A percentile compares a stretch with the other conserved stretches of the same genome.
Evolutionary conservation across 1,139 yeast genomes (phyloP).

Genomic region (Sugiyamaella xylanicola): DNA sequence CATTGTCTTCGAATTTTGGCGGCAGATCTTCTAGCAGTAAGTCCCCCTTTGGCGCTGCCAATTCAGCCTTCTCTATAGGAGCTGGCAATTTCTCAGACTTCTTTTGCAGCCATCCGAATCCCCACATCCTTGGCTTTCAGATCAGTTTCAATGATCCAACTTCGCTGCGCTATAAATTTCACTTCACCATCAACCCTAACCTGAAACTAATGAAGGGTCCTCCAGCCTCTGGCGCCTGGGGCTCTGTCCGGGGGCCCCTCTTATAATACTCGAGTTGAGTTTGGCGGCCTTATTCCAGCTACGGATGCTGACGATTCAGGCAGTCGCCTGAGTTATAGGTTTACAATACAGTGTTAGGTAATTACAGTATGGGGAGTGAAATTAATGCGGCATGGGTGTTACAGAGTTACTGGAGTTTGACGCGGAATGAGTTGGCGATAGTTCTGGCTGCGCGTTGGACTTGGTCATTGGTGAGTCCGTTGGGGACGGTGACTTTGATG

Average conservation of each 20-base stretch:
- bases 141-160: not conserved
- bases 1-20: conserved; percentile 41
- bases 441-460: conserved; percentile 44
- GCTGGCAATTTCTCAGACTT: not conserved
- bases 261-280: too few relatives aligned
- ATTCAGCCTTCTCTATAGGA: not conserved
- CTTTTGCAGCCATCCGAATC: conserved; percentile 14
- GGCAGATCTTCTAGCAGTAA: conserved; percentile 40
- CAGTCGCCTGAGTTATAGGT: too few relatives aligned
- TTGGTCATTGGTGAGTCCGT: conserved; percentile 58
- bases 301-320: too few relatives aligned
- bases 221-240: not conserved
- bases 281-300: too few relatives aligned
- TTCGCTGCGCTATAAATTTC: not conserved
- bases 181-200: conserved; percentile 4
- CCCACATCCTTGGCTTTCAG: conserved; percentile 20
- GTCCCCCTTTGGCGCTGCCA: not conserved
- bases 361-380: not conserved
- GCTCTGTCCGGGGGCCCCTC: too few relatives aligned
- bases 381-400: not conserved
- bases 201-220: not conserved
- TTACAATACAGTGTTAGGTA: conserved; percentile 4
- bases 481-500: conserved; percentile 61
- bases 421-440: conserved; percentile 24
- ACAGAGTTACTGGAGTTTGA: conserved; percentile 5